Evolutionary conservation across 2,329 filamentous ascomycete species (phyloP).

Genomic region (Arthroderma sp.): DNA sequence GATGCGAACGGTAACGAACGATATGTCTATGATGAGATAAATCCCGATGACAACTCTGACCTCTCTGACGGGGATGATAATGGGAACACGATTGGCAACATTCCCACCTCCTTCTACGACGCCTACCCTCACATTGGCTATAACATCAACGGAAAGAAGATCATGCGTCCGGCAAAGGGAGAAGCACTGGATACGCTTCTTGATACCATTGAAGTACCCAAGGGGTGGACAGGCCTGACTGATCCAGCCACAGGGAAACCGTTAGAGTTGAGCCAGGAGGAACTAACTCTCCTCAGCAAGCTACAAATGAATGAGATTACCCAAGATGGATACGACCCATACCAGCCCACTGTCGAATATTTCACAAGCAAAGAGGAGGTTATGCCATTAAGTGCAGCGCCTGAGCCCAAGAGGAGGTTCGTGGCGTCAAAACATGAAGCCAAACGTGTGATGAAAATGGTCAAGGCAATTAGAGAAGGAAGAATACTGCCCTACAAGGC

Average conservation of each 20-base stretch:
- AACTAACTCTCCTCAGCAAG: constrained; percentile 76
- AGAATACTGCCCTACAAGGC: constrained; percentile 84
- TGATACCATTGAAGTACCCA: constrained; percentile 91
- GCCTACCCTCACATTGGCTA: constrained; percentile 97
- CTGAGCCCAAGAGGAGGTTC: constrained; percentile 91
- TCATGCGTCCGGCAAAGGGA: constrained; percentile 87
- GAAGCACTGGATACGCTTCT: constrained; percentile 86
- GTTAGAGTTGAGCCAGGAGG: constrained; percentile 71
- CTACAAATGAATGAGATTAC: constrained; percentile 82
- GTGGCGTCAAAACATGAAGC: constrained; percentile 94
- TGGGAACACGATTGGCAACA: constrained; percentile 87
- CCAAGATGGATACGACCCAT: constrained; percentile 81
- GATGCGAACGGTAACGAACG: constrained; percentile 85
- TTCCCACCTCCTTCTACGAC: constrained; percentile 90
- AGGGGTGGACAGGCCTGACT: constrained; percentile 93
- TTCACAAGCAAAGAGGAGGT: constrained; percentile 83
- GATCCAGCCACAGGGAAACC: constrained; percentile 91
- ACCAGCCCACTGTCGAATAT: constrained; percentile 87
- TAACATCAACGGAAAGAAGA: constrained; percentile 96
- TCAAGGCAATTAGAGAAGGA: constrained; percentile 87
- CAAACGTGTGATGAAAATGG: constrained; percentile 93
- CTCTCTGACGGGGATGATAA: constrained; percentile 72
- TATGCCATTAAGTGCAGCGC: constrained; percentile 89
- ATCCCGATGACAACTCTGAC: constrained; percentile 91
- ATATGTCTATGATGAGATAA: constrained; percentile 87